phyloP scores from a whole-genome alignment of 805 yeast genomes.

The Isabelozyma rhagii region DNA sequence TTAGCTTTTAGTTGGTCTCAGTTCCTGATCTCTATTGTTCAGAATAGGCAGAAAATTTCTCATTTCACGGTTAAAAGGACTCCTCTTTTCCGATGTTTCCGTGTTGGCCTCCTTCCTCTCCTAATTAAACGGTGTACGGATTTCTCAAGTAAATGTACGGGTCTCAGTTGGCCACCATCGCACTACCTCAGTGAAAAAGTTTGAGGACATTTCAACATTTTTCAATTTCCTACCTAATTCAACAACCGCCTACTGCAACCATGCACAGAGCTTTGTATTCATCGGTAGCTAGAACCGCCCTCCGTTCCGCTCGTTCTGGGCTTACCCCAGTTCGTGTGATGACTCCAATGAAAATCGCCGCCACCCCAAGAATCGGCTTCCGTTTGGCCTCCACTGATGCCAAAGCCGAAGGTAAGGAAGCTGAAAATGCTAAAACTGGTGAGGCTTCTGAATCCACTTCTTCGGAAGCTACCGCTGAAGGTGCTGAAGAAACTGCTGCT shows the following conservation, averaged over 20 bases:
- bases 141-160: too few species aligned
- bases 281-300: neutral
- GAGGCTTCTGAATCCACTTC: constrained; percentile 4
- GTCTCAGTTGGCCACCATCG: neutral
- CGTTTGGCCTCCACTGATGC: constrained; percentile 18
- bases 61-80: too few species aligned
- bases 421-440: constrained; percentile 6
- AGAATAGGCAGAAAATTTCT: too few species aligned
- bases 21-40: too few species aligned
- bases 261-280: constrained; percentile 1
- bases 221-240: neutral
- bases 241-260: neutral
- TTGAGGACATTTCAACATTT: neutral
- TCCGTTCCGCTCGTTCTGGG: neutral
- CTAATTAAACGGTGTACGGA: too few species aligned
- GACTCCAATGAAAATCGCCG: neutral
- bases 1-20: too few species aligned
- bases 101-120: too few species aligned
- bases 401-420: constrained; percentile 5
- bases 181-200: neutral
- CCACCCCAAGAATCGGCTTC: neutral
- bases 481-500: constrained; percentile 7
- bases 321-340: neutral
- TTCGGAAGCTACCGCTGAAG: constrained; percentile 4
- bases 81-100: too few species aligned